Conservation (phyloP, 2,329 filamentous ascomycete species). For the Orbilia brochopaga region DNA sequence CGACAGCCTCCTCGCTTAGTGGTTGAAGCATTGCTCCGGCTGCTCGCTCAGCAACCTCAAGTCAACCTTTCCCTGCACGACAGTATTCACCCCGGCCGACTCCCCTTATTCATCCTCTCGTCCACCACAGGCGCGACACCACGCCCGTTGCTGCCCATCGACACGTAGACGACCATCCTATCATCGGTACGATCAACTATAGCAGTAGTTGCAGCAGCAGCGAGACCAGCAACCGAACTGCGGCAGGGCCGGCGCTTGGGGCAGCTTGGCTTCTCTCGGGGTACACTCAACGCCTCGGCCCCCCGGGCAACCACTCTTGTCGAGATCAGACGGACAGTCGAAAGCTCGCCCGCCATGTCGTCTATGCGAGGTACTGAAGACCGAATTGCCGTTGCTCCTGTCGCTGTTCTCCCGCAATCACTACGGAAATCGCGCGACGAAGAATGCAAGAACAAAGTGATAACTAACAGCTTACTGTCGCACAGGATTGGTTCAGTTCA, state of each 20-base stretch:
- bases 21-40: not conserved
- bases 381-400: not conserved
- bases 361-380: conserved; percentile 55
- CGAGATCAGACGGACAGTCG: conserved; percentile 18
- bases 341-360: conserved; percentile 53
- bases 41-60: not conserved
- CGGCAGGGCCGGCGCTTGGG: conserved; percentile 1
- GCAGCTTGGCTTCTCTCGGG: not conserved
- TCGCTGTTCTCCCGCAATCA: not conserved
- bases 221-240: not conserved
- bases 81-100: conserved; percentile 24
- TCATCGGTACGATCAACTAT: not conserved
- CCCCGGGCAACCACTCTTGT: conserved; percentile 28
- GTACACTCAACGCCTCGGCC: not conserved
- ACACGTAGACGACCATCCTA: not conserved
- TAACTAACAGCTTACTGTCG: conserved; percentile 21
- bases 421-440: not conserved
- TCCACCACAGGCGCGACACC: not conserved
- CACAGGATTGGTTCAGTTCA: conserved; percentile 89
- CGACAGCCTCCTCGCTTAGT: conserved; percentile 11
- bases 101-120: conserved; percentile 27
- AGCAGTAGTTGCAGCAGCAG: no score
- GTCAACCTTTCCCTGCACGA: conserved; percentile 3
- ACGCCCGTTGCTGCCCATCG: conserved; percentile 5
- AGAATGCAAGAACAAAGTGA: conserved; percentile 2